A percentile compares a stretch with the other conserved stretches of the same genome.
Evolutionary conservation across 768 basidiomycete species (phyloP).

Genomic region (Naganishia vishniacii): DNA sequence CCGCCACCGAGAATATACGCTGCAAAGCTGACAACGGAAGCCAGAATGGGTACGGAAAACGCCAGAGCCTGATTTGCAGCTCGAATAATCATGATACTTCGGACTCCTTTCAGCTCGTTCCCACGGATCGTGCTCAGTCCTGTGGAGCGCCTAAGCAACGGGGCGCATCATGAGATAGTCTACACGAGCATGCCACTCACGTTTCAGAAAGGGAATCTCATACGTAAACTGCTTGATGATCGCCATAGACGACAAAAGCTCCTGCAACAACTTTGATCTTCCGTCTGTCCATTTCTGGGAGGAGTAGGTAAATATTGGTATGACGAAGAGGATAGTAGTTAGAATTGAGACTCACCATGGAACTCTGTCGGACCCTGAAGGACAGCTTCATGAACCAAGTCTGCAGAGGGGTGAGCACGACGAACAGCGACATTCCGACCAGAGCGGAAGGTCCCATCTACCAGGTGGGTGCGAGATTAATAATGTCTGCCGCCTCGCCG

Average conservation of each 20-base stretch:
- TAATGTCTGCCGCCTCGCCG: too few relatives aligned
- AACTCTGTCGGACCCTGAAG: constrained; percentile 55
- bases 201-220: constrained; percentile 62
- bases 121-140: constrained; percentile 57
- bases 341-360: constrained; percentile 49
- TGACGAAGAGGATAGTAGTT: not conserved
- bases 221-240: constrained; percentile 74
- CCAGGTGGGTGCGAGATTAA: too few relatives aligned
- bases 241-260: constrained; percentile 63
- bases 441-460: constrained; percentile 67
- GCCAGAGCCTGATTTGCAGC: constrained; percentile 57
- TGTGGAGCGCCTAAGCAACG: constrained; percentile 36
- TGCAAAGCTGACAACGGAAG: constrained; percentile 63
- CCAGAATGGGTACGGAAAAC: constrained; percentile 56
- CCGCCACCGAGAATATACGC: constrained; percentile 58
- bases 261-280: constrained; percentile 61
- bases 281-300: constrained; percentile 57
- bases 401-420: constrained; percentile 61
- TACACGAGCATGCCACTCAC: constrained; percentile 49
- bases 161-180: too few relatives aligned
- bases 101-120: constrained; percentile 57
- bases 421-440: constrained; percentile 64
- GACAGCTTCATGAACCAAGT: constrained; percentile 57
- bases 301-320: not conserved
- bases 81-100: constrained; percentile 59